Conservation (phyloP, 2,329 filamentous ascomycete genomes). For the Thielaviopsis euricoi region DNA sequence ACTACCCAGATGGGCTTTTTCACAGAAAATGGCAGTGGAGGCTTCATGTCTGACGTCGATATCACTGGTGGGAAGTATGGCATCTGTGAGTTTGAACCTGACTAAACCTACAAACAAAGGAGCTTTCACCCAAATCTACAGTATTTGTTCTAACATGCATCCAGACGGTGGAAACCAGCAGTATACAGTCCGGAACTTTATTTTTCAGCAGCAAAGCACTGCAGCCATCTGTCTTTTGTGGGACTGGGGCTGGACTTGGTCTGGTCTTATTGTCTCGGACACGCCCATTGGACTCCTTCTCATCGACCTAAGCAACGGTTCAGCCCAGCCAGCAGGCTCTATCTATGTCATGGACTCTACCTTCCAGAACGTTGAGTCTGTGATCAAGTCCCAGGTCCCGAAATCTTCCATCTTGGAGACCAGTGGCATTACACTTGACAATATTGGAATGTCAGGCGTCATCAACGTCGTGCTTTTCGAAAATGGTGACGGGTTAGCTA, state of each 20-base stretch:
- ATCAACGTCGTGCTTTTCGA: background rate
- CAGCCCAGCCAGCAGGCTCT: background rate
- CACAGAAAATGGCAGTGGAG: constrained; percentile 22
- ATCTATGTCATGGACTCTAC: background rate
- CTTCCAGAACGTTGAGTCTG: constrained; percentile 2
- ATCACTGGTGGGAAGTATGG: constrained; percentile 33
- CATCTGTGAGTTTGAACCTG: background rate
- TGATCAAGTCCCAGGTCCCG: background rate
- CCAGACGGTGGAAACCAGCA: constrained; percentile 40
- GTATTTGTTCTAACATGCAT: background rate
- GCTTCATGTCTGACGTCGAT: constrained; percentile 40
- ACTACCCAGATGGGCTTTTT: constrained; percentile 14
- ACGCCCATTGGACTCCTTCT: background rate
- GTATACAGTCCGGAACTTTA: constrained; percentile 51
- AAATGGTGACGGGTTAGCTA: background rate
- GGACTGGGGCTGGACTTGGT: constrained; percentile 53
- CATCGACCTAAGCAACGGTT: background rate
- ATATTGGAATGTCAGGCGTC: background rate
- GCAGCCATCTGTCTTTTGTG: constrained; percentile 53
- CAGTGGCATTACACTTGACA: constrained; percentile 4
- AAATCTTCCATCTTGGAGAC: background rate
- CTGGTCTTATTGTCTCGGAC: background rate
- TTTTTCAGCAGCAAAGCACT: constrained; percentile 37
- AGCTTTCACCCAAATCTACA: too few species aligned
- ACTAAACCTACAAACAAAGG: too few species aligned